Base-by-base conservation (phyloP, 768 basidiomycete species). In the Mycena crocata region DNA sequence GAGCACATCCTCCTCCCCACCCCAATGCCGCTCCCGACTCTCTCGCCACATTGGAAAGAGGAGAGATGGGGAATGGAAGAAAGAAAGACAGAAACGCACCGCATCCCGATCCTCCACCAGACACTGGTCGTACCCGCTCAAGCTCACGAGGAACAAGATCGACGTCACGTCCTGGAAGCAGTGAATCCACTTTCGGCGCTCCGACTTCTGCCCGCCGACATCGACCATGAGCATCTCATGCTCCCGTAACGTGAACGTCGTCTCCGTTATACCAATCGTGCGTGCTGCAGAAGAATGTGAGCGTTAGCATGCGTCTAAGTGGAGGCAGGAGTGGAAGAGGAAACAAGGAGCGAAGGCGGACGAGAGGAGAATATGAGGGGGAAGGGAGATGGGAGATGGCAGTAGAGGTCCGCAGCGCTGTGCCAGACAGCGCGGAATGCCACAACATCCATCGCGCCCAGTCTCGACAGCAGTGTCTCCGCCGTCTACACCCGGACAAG, bases 91-190 rank as follows among this genome's bases (percentile, higher is more conserved):
- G n/a, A 19, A 12, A 85, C 93, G 63, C 73, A 95, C 93, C 69
- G 93, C 93, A 77, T 95, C 93, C 79, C 89, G 90, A 73, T 98
- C 96, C 77, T 97, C 96, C 37, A 96, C 92, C 44, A 98, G 82
- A 80, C 95, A 96, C 74, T 96, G 93, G 76, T 98, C 95, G 77
- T 96, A 98, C 60, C 96, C 96, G 72, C 93, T 94, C 72, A 98
- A 79, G 72, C 93, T 93, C 71, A 95, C 94, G 71, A 97, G 76
- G 81, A 98, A 98, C 55, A 98, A 79, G 57, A 98, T 96, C 68
- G 92, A 92, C 5, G 95, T 96, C 57, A 97, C 95, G 74, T 96
- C 93, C 80, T 96, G 94, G 82, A 96, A 96, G 76, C 93, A 95
- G 73, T 95, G 94, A 72, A 95, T 95, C 94, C 94, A 96, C 77